phyloP scores from a whole-genome alignment of 2,329 filamentous ascomycete species.

The Aspergillus glaucus region DNA sequence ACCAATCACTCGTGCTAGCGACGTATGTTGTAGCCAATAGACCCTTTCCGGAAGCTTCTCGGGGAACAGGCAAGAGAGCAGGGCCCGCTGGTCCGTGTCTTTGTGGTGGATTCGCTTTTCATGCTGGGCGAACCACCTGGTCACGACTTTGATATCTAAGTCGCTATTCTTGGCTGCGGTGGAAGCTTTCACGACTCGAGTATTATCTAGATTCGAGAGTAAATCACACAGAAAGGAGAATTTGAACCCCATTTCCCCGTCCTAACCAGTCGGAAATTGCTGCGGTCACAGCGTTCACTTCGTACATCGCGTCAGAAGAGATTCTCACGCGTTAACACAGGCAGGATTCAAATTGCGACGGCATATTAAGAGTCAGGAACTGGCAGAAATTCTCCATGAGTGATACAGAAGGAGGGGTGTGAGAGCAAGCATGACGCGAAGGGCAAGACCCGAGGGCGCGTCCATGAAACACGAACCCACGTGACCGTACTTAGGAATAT shows the following conservation, averaged over 20 bases:
- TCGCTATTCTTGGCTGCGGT: constrained; percentile 22
- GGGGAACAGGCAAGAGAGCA: constrained; percentile 71
- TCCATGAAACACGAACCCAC: constrained; percentile 30
- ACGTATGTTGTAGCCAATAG: constrained; percentile 59
- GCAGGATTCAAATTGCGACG: no score
- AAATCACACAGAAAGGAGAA: constrained; percentile 71
- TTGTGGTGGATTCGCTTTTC: constrained; percentile 52
- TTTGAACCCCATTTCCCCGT: constrained; percentile 36
- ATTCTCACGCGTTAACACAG: neutral
- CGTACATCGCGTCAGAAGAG: neutral
- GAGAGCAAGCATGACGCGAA: constrained; percentile 2
- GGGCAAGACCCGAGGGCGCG: constrained; percentile 5
- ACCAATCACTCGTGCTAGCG: constrained; percentile 61
- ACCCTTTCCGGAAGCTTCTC: constrained; percentile 71
- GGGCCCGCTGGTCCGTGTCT: constrained; percentile 53
- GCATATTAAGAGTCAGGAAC: neutral
- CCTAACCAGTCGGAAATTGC: neutral
- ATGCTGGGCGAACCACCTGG: constrained; percentile 64
- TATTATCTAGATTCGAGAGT: constrained; percentile 59
- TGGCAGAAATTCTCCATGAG: neutral
- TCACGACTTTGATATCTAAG: constrained; percentile 43
- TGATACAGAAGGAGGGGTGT: neutral
- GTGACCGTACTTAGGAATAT: constrained; percentile 13
- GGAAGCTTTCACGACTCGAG: constrained; percentile 31
- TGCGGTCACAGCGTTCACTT: neutral